These are phyloP conservation scores for Cardiospermum halicacabum DNA, from an alignment of 345 rosid genomes.

Conservation along the genomic window DNA sequence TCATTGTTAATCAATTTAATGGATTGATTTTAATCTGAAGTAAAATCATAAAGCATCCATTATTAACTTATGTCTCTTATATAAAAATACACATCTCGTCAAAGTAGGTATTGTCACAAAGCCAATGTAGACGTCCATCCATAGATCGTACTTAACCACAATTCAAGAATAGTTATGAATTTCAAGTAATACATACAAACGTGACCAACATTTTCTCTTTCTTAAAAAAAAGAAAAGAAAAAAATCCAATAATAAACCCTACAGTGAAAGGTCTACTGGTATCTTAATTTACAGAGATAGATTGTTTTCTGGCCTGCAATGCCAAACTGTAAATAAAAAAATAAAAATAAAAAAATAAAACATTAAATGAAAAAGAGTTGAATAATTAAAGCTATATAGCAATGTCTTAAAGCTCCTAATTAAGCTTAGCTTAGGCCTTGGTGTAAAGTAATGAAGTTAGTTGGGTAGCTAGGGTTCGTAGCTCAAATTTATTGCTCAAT, in stretches of 20 bases:
- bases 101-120: too few relatives aligned
- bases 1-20: background rate
- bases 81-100: too few relatives aligned
- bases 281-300: too few relatives aligned
- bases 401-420: background rate
- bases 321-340: background rate
- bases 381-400: background rate
- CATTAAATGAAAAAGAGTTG: background rate
- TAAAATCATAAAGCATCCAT: slow-evolving; percentile 20
- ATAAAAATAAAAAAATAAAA: background rate
- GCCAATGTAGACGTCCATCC: too few relatives aligned
- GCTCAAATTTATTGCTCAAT: slow-evolving; percentile 1
- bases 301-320: background rate
- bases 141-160: too few relatives aligned
- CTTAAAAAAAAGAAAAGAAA: too few relatives aligned
- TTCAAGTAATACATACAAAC: too few relatives aligned
- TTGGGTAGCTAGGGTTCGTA: background rate
- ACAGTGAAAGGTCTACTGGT: too few relatives aligned
- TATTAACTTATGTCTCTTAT: too few relatives aligned
- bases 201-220: too few relatives aligned
- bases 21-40: slow-evolving; percentile 7
- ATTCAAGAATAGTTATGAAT: too few relatives aligned
- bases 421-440: slow-evolving; percentile 6
- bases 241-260: too few relatives aligned
- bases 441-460: background rate